A percentile compares a stretch with the other conserved stretches of the same genome.
Evolutionary conservation across 169 alveolate species (phyloP).

Genomic region (Eimeria acervulina): DNA sequence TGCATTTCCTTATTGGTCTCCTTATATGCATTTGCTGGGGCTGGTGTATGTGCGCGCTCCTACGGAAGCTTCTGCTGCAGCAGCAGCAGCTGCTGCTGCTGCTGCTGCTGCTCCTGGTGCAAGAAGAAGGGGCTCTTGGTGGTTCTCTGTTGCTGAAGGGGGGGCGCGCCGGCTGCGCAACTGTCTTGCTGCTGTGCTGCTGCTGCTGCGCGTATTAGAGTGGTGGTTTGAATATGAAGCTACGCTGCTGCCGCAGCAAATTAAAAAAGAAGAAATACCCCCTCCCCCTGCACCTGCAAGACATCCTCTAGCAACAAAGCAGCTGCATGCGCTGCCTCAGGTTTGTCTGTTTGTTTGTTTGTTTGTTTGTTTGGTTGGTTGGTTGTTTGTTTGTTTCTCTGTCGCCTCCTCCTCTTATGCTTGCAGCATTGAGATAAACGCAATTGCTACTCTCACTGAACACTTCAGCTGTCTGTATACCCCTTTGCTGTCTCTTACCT

Average conservation of each 20-base stretch:
- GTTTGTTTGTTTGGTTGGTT: no score
- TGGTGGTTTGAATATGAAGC: constrained; percentile 79
- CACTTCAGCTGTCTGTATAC: no score
- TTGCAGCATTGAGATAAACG: no score
- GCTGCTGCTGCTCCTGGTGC: neutral
- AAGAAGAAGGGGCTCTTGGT: neutral
- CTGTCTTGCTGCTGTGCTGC: constrained; percentile 8
- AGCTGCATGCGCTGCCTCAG: constrained; percentile 34
- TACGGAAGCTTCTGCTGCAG: constrained; percentile 45
- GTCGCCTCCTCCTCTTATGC: no score
- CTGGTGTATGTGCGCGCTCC: constrained; percentile 71
- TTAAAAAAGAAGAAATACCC: neutral
- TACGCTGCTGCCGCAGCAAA: constrained; percentile 9
- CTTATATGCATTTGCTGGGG: constrained; percentile 72
- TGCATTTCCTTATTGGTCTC: constrained; percentile 79
- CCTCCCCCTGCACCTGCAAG: constrained; percentile 40
- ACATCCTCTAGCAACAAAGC: neutral
- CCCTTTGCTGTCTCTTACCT: no score
- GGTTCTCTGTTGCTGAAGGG: constrained; percentile 60
- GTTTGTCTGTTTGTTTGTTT: neutral
- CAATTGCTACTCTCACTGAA: no score
- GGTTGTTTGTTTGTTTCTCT: no score
- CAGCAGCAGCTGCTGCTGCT: constrained; percentile 23
- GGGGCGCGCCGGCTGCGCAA: constrained; percentile 2
- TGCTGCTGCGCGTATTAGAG: constrained; percentile 67